phyloP scores from a whole-genome alignment of 2,329 filamentous ascomycete genomes.

The Capronia americana region DNA sequence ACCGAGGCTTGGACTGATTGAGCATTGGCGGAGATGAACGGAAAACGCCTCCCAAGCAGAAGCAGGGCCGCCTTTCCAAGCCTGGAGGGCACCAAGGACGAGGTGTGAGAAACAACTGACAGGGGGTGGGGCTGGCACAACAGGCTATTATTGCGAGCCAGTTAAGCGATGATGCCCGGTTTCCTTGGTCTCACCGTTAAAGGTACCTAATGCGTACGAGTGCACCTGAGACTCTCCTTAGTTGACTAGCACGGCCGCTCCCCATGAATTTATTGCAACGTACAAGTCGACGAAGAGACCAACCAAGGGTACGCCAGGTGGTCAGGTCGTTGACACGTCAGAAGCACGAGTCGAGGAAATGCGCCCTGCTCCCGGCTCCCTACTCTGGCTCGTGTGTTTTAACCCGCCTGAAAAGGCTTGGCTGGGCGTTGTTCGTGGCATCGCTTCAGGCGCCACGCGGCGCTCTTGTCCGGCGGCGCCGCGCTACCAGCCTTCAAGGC shows the following conservation, averaged over 20 bases:
- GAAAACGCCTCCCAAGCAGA: slow-evolving; percentile 13
- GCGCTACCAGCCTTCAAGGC: slow-evolving; percentile 10
- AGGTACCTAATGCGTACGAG: background rate
- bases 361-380: background rate
- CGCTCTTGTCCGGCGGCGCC: slow-evolving; percentile 22
- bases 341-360: background rate
- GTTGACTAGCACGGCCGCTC: background rate
- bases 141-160: slow-evolving; percentile 9
- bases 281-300: background rate
- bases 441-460: slow-evolving; percentile 22
- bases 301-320: background rate
- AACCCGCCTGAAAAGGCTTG: slow-evolving; percentile 7
- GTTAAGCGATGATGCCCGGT: slow-evolving; percentile 12
- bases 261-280: background rate
- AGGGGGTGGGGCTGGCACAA: slow-evolving; percentile 4
- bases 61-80: slow-evolving; percentile 1
- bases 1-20: slow-evolving; percentile 1
- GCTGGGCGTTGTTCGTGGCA: slow-evolving; percentile 7
- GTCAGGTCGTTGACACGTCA: background rate
- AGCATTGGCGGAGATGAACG: slow-evolving; percentile 23
- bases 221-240: background rate
- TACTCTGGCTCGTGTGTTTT: background rate
- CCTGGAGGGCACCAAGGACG: slow-evolving; percentile 1
- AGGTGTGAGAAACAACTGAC: slow-evolving; percentile 4
- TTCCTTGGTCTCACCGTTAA: background rate